Evolutionary conservation across 805 yeast genomes (phyloP), one percentile per base, ranked within the genome.

Genomic region (Spathaspora sp.): DNA sequence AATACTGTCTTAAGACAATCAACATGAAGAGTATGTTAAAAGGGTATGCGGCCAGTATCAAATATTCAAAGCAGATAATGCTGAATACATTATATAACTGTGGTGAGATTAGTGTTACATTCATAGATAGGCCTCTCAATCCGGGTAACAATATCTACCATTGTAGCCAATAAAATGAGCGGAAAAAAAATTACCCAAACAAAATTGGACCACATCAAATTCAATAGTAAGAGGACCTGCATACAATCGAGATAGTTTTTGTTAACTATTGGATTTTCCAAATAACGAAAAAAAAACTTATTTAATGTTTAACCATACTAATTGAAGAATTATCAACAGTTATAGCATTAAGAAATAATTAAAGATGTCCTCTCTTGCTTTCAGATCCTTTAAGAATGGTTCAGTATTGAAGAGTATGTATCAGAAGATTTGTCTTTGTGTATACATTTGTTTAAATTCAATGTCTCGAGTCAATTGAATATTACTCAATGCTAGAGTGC

Each of bases 311-410:
- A 47, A 47, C 3, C 46, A 17, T n/a, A 45, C 2, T 3, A 26
- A 43, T 23, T n/a, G 19, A 5, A 19, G 17, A 42, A 12, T 5
- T 19, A 20, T 28, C 29, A 23, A 28, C 38, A 46, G 17, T 26
- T 19, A 43, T 16, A 31, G 39, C 45, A 45, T 39, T 38, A 42
- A 39, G 49, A 40, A 19, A 9, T 12, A 23, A 31, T 23, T 12
- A 64, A 52, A 29, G 55, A 68, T 66, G 71, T 66, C 70, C 48
- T 67, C 76, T 57, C 70, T 69, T 66, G 76, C 77, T 54, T 72
- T 73, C 60, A 75, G 77, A 73, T 69, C 79, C 52, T 63, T 73
- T 65, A 73, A 72, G 66, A 67, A 62, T 62, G 72, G 72, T 51
- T 66, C 72, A 55, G 72, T 73, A 44, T 63, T 68, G 55, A 72